Conservation (phyloP, 148 eudicot species). For the Camellia lanceoleosa region DNA sequence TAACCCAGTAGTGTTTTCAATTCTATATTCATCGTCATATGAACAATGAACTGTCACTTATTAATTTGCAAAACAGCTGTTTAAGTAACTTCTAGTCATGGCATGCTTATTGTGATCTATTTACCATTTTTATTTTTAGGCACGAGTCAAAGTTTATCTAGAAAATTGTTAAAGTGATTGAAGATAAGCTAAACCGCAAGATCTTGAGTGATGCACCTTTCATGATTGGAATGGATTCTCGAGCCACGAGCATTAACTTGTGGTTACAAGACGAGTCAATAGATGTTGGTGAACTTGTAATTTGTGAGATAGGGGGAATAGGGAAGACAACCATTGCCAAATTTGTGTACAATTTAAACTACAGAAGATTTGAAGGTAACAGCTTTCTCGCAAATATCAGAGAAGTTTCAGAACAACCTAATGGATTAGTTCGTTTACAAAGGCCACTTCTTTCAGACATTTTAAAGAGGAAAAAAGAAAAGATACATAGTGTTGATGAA, state of each 20-base stretch:
- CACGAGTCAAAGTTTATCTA: background rate
- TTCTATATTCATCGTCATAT: background rate
- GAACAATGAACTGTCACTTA: background rate
- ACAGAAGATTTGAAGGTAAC: background rate
- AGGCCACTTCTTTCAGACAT: background rate
- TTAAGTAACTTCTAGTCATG: background rate
- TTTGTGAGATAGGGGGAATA: background rate
- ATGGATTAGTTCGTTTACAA: background rate
- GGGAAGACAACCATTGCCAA: conserved; percentile 11
- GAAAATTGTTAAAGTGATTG: background rate
- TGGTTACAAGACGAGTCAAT: background rate
- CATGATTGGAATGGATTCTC: background rate
- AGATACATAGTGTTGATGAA: background rate
- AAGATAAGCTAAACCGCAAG: background rate
- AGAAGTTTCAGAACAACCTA: background rate
- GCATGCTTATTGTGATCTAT: background rate
- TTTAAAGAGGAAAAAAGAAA: background rate
- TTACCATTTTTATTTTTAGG: background rate
- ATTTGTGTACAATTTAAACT: background rate
- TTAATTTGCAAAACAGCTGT: background rate
- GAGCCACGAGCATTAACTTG: background rate
- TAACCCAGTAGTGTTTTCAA: background rate
- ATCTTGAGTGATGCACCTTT: background rate
- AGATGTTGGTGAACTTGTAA: background rate
- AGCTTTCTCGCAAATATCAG: background rate